These are phyloP conservation scores for Pittosporum tobira DNA, from an alignment of 129 eudicot species.

Conservation along the genomic window DNA sequence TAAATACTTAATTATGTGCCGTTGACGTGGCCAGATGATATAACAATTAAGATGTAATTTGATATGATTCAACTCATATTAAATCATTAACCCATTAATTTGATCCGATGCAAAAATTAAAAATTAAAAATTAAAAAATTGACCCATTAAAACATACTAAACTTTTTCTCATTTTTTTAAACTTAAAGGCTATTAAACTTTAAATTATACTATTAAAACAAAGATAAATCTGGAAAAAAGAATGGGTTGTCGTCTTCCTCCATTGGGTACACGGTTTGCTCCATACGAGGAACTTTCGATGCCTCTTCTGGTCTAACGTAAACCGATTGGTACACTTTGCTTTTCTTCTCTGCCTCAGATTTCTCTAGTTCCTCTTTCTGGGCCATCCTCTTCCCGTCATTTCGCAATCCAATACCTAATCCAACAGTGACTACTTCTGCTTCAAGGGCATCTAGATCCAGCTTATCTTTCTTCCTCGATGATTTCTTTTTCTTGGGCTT, in stretches of 20 bases:
- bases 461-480: slow-evolving; percentile 74
- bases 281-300: slow-evolving; percentile 61
- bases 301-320: slow-evolving; percentile 80
- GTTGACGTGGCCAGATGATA: no score
- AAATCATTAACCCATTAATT: no score
- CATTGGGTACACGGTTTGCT: slow-evolving; percentile 25
- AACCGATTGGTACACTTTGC: slow-evolving; percentile 67
- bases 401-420: slow-evolving; percentile 69
- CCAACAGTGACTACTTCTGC: slow-evolving; percentile 93
- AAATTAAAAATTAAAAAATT: no score
- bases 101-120: no score
- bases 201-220: no score
- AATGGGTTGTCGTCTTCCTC: slow-evolving; percentile 65
- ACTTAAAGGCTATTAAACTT: no score
- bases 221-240: no score
- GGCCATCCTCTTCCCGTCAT: slow-evolving; percentile 54
- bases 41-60: no score
- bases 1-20: no score
- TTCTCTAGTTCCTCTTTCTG: slow-evolving; percentile 67
- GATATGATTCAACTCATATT: no score
- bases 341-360: slow-evolving; percentile 70
- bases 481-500: slow-evolving; percentile 98
- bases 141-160: no score
- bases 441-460: slow-evolving; percentile 81
- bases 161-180: no score